phyloP scores from a whole-genome alignment of 2,329 filamentous ascomycete species.

The Sporothrix humicola region DNA sequence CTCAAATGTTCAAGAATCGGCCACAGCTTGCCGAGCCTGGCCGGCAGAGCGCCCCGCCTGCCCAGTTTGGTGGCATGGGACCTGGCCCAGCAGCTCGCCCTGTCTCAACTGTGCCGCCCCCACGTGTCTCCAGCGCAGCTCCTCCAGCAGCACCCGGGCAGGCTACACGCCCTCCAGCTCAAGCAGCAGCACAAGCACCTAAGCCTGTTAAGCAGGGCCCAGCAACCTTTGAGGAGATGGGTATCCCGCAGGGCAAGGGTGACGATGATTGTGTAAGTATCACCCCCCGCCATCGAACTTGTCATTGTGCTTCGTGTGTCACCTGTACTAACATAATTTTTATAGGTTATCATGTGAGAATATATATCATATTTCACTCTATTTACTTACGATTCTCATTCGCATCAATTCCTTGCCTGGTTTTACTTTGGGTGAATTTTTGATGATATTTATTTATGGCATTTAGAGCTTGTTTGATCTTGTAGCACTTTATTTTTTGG shows the following conservation, averaged over 20 bases:
- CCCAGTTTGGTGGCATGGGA: conserved; percentile 38
- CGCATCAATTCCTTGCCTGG: not conserved
- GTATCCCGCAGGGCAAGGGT: conserved; percentile 80
- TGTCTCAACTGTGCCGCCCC: conserved; percentile 24
- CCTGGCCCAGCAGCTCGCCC: conserved; percentile 14
- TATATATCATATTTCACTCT: not conserved
- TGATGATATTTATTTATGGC: conserved; percentile 5
- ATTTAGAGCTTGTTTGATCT: conserved; percentile 21
- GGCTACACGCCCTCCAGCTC: conserved; percentile 24
- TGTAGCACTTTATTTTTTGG: not conserved
- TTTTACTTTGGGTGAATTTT: not conserved
- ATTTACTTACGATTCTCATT: not conserved
- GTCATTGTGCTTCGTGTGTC: not conserved
- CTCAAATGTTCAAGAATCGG: conserved; percentile 33
- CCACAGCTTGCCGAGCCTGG: conserved; percentile 39
- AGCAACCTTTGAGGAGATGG: conserved; percentile 98
- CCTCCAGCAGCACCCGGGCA: conserved; percentile 16
- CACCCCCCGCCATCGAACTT: not conserved
- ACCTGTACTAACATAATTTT: not conserved
- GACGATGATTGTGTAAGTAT: conserved; percentile 87
- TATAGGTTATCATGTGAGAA: conserved; percentile 32
- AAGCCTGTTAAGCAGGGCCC: conserved; percentile 67
- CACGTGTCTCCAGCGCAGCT: conserved; percentile 21
- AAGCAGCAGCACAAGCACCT: conserved; percentile 10
- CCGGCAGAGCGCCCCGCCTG: conserved; percentile 47